Percentiles rank a stretch among this genome's conserved stretches.
phyloP scores from a whole-genome alignment of 1,284 basidiomycete genomes.

The Microbotryomycetes sp. region DNA sequence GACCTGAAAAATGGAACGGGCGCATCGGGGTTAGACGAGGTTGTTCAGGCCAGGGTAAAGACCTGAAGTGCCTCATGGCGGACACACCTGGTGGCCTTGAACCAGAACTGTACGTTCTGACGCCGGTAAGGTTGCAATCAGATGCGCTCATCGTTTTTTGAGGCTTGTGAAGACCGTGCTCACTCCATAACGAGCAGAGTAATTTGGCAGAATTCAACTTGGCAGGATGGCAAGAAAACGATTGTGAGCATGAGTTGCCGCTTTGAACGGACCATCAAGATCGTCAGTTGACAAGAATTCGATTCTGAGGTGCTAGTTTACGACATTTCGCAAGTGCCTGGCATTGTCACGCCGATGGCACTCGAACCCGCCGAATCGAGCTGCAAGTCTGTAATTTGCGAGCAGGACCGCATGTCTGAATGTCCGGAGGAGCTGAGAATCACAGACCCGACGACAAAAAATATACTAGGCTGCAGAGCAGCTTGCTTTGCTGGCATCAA shows the following conservation, averaged over 20 bases:
- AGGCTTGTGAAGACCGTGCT: too few species aligned
- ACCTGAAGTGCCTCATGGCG: background rate
- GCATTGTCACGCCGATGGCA: background rate
- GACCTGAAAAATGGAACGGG: constrained; percentile 13
- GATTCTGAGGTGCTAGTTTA: background rate
- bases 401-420: background rate
- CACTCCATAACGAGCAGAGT: background rate
- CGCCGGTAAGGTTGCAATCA: background rate
- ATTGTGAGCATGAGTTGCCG: background rate
- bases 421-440: background rate
- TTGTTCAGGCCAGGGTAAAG: background rate
- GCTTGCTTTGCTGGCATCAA: constrained; percentile 14
- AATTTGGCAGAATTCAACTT: background rate
- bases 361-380: background rate
- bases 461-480: constrained; percentile 5
- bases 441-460: background rate
- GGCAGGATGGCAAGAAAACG: background rate
- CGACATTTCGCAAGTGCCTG: background rate
- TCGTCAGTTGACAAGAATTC: too few species aligned
- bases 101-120: background rate
- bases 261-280: too few species aligned
- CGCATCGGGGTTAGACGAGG: constrained; percentile 11
- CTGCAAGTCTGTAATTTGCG: background rate
- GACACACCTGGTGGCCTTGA: background rate
- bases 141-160: too few species aligned